Percentiles rank a stretch among this genome's conserved stretches.
phyloP scores from a whole-genome alignment of 2,329 filamentous ascomycete species.

The Fusarium globosum region DNA sequence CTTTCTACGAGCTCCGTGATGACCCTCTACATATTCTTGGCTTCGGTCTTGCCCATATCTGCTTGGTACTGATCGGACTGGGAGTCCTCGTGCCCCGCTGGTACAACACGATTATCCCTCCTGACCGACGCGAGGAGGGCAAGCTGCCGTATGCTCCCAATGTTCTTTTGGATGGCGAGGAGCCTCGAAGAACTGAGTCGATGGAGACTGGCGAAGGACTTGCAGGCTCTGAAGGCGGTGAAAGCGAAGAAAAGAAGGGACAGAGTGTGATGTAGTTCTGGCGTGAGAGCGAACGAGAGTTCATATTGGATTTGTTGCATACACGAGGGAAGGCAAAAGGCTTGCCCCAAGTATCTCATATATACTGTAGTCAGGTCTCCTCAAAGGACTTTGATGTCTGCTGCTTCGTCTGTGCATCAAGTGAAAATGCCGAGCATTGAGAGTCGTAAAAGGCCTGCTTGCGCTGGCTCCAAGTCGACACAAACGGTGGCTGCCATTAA shows the following conservation, averaged over 20 bases:
- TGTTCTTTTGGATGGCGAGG: slow-evolving; percentile 30
- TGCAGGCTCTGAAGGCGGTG: slow-evolving; percentile 4
- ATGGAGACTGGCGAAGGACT: slow-evolving; percentile 26
- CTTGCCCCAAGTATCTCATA: neutral
- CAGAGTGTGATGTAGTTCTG: neutral
- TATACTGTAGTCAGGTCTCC: neutral
- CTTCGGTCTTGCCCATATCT: slow-evolving; percentile 60
- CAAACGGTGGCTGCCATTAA: neutral
- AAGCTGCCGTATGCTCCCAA: slow-evolving; percentile 46
- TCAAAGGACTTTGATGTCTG: neutral
- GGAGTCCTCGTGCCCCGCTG: slow-evolving; percentile 65
- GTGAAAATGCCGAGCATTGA: neutral
- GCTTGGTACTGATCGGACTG: slow-evolving; percentile 58
- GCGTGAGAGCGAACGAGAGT: neutral
- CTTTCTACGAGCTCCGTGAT: slow-evolving; percentile 59
- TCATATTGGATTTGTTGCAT: neutral
- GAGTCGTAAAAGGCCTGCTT: neutral
- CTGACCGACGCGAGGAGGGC: slow-evolving; percentile 58
- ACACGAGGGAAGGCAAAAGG: neutral
- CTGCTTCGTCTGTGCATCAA: neutral
- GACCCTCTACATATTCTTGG: slow-evolving; percentile 63
- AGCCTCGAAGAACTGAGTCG: slow-evolving; percentile 25
- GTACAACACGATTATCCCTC: slow-evolving; percentile 64
- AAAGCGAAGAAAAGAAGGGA: slow-evolving; percentile 29
- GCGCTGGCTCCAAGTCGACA: neutral